A percentile compares a stretch with the other conserved stretches of the same genome.
Evolutionary conservation across 208 protist genomes (phyloP).

Genomic region (Leishmania arabica): DNA sequence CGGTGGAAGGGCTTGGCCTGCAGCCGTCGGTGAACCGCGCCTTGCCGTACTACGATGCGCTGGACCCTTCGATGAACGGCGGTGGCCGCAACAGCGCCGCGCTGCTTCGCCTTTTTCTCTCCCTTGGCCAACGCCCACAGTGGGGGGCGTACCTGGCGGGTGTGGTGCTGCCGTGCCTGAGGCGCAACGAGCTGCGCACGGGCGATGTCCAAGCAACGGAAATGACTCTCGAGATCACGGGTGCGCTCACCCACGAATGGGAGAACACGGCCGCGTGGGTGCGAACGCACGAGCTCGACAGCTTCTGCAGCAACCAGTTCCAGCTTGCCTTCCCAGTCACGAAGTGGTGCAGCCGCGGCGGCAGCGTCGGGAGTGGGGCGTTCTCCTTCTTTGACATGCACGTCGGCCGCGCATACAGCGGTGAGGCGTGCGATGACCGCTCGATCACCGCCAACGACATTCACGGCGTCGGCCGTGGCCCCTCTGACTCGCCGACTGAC

Average conservation of each 20-base stretch:
- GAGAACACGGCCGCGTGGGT: slow-evolving; percentile 94
- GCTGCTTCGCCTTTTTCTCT: slow-evolving; percentile 97
- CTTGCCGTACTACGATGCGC: slow-evolving; percentile 93
- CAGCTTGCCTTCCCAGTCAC: slow-evolving; percentile 73
- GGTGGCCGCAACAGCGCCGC: slow-evolving; percentile 79
- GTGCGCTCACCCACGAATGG: slow-evolving; percentile 92
- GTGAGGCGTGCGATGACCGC: background rate
- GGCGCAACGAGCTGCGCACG: slow-evolving; percentile 76
- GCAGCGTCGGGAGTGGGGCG: background rate
- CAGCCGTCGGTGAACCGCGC: slow-evolving; percentile 53
- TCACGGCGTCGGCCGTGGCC: background rate
- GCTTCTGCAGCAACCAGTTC: slow-evolving; percentile 93
- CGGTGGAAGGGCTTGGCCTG: slow-evolving; percentile 95
- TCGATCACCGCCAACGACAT: slow-evolving; percentile 4
- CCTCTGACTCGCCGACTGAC: background rate
- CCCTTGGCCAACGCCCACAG: slow-evolving; percentile 81
- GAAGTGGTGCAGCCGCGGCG: slow-evolving; percentile 18
- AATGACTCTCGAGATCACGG: slow-evolving; percentile 78
- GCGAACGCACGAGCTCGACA: slow-evolving; percentile 85
- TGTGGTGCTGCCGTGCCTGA: slow-evolving; percentile 82
- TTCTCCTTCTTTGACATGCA: background rate
- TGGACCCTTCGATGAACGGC: slow-evolving; percentile 97
- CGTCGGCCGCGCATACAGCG: background rate
- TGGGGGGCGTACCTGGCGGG: slow-evolving; percentile 95
- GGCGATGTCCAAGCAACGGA: slow-evolving; percentile 89